A percentile compares a stretch with the other conserved stretches of the same genome.
Conservation (phyloP, 768 basidiomycete species). For the Peribolospora kevripleyi region DNA sequence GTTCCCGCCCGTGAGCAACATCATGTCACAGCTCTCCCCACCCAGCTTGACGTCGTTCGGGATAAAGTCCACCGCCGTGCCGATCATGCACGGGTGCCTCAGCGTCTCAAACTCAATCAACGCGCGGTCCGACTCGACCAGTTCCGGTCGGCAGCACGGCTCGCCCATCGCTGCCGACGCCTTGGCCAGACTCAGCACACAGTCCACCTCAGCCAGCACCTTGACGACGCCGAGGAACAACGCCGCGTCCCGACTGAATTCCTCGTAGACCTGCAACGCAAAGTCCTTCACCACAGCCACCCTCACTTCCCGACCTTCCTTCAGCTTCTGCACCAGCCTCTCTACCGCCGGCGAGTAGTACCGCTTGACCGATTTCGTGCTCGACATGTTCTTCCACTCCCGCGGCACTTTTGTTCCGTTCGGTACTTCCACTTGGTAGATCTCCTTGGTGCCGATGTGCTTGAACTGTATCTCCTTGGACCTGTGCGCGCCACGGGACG, state of each 20-base stretch:
- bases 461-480: not conserved
- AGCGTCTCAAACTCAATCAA: conserved; percentile 70
- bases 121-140: conserved; percentile 56
- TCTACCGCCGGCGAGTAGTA: conserved; percentile 54
- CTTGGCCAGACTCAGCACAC: conserved; percentile 72
- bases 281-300: conserved; percentile 59
- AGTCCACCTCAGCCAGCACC: conserved; percentile 84
- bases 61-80: conserved; percentile 39
- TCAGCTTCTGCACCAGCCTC: conserved; percentile 47
- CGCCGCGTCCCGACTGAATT: conserved; percentile 53
- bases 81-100: conserved; percentile 45
- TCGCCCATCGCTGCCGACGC: conserved; percentile 72
- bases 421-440: conserved; percentile 9
- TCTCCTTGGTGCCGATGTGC: conserved; percentile 16
- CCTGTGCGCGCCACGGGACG: not conserved
- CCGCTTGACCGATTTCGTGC: conserved; percentile 38
- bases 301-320: conserved; percentile 80
- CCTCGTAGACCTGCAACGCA: conserved; percentile 37
- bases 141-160: conserved; percentile 73
- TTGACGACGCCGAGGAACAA: conserved; percentile 58
- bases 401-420: conserved; percentile 33
- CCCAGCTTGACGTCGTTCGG: conserved; percentile 80
- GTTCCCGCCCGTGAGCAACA: conserved; percentile 56
- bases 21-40: conserved; percentile 39
- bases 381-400: conserved; percentile 46